Evolutionary conservation across 192 early-diverging fungal species (phyloP).

Genomic region (Backusella circina): DNA sequence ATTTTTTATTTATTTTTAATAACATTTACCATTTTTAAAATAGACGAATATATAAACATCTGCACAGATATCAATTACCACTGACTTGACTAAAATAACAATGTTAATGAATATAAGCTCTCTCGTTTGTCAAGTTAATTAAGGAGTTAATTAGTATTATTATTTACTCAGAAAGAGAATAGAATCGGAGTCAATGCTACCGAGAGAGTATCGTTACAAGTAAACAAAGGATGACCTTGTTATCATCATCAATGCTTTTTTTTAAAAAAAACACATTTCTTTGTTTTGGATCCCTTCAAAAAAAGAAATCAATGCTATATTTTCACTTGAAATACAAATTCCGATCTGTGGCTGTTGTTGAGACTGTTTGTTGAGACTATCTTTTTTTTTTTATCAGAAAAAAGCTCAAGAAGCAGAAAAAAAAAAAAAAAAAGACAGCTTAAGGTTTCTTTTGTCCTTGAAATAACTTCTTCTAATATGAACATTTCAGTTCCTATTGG

Average conservation of each 20-base stretch:
- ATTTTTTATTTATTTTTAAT: background rate
- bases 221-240: background rate
- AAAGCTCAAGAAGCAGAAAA: background rate
- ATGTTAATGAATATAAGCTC: too few relatives aligned
- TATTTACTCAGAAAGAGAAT: too few relatives aligned
- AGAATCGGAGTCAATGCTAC: background rate
- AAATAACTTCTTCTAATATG: constrained; percentile 43
- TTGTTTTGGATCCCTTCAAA: background rate
- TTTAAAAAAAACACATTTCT: background rate
- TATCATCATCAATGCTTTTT: too few relatives aligned
- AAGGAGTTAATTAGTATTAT: too few relatives aligned
- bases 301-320: background rate
- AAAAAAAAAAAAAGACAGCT: constrained; percentile 1
- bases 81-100: background rate
- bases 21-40: background rate
- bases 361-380: background rate
- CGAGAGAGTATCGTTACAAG: background rate
- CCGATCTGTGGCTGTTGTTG: background rate
- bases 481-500: constrained; percentile 84
- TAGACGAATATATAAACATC: background rate
- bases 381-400: background rate
- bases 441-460: constrained; percentile 3
- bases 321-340: too few relatives aligned
- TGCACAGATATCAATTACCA: background rate
- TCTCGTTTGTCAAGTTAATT: too few relatives aligned